Evolutionary conservation across 805 yeast species (phyloP).

Genomic region (Metschnikowia matae): DNA sequence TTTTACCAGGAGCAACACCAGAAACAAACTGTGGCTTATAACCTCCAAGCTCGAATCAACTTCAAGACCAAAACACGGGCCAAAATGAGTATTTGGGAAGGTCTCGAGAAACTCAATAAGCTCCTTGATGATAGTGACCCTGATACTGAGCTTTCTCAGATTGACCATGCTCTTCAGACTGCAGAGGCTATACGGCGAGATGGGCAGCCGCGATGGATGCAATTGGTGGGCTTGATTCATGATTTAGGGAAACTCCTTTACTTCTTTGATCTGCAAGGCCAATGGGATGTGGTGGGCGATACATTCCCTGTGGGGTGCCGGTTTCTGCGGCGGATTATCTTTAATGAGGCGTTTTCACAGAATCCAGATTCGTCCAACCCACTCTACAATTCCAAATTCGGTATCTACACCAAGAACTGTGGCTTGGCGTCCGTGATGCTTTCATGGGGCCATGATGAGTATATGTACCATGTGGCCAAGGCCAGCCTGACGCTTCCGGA

Average conservation of each 20-base stretch:
- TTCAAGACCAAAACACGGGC: conserved; percentile 67
- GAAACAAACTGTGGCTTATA: conserved; percentile 68
- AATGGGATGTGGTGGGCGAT: conserved; percentile 80
- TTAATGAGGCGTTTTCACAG: conserved; percentile 52
- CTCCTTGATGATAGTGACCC: conserved; percentile 71
- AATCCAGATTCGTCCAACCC: conserved; percentile 65
- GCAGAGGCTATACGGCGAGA: conserved; percentile 71
- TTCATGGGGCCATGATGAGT: conserved; percentile 79
- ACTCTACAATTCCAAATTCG: conserved; percentile 60
- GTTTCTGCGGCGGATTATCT: conserved; percentile 55
- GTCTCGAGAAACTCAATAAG: conserved; percentile 55
- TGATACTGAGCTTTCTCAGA: conserved; percentile 69
- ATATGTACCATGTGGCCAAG: conserved; percentile 70
- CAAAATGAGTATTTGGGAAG: conserved; percentile 70
- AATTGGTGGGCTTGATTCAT: conserved; percentile 66
- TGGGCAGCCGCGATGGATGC: conserved; percentile 72
- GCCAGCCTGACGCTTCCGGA: conserved; percentile 58
- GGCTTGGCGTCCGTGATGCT: conserved; percentile 68
- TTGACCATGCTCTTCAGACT: conserved; percentile 71
- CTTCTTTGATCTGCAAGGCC: conserved; percentile 68
- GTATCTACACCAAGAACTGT: conserved; percentile 60
- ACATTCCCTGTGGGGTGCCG: conserved; percentile 74
- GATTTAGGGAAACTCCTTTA: conserved; percentile 67
- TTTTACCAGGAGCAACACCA: conserved; percentile 68
- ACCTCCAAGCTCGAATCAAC: conserved; percentile 65